Base-by-base conservation (phyloP, 208 protist genomes). In the Trypanosoma conorhini region DNA sequence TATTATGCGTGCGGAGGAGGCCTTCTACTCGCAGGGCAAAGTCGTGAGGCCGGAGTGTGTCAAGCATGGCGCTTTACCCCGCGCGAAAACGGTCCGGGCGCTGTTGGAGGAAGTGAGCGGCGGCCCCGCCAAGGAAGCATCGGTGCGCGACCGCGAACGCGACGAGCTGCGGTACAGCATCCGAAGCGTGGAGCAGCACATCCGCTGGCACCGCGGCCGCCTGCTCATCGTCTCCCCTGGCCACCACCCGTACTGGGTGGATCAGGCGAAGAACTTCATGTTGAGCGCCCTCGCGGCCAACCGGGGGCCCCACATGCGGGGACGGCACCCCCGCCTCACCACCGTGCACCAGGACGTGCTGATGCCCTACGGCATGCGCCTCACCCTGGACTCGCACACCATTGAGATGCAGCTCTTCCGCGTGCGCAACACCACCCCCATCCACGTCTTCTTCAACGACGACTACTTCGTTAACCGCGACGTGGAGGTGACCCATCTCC, bases 151-250 rank as follows among this genome's bases (percentile, higher is more conserved):
- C 56, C 52, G 79, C 22, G 97, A 98, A 74, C 96, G 96, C 52
- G 85, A 98, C 56, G 98, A 99, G 70, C 81, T 99, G 64, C 85
- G 80, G 24, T 98, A 97, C 76, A 98, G 94, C 40, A 63, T 99
- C 28, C 85, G 98, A 21, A 98, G 93, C 26, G 61, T 99, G 40
- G 96, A 98, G 81, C 76, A 83, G 68, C 88, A 92, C 81, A 89
- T 97, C 28, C 92, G 79, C 35, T 99, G 97, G 97, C 84, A 99
- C 50, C 61, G 65, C n/a, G 86, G 86, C 21, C 79, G 94, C 55
- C 74, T 98, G 59, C 70, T 99, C n/a, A 77, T 99, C 62, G 94
- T 99, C n/a, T 98, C 97, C 17, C 98, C 98, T 55, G 95, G 96
- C 35, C 98, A 99, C 81, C 74, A 96, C 48, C 92, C 95, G 31